phyloP scores from a whole-genome alignment of 495 filamentous ascomycete species.

The Penicillium pulvis region DNA sequence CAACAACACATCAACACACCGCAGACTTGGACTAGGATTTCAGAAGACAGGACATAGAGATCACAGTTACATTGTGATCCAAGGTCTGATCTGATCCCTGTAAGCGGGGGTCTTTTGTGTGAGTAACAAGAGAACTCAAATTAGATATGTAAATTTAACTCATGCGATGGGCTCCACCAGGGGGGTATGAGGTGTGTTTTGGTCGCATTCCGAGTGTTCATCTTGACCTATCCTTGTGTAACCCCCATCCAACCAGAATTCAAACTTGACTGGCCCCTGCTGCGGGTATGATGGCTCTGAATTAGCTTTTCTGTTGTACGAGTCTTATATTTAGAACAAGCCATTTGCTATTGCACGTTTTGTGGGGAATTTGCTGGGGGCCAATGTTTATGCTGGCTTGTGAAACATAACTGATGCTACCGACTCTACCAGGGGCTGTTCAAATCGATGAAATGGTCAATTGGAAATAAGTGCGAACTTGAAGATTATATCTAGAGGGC shows the following conservation, averaged over 20 bases:
- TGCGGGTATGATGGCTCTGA: neutral
- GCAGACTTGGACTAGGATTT: neutral
- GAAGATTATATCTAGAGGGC: no score
- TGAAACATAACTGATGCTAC: no score
- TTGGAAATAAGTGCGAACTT: no score
- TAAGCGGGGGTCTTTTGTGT: neutral
- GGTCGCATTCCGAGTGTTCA: neutral
- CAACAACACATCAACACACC: neutral
- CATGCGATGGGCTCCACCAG: neutral
- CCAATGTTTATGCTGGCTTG: no score
- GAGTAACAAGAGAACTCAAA: neutral
- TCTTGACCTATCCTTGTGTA: neutral
- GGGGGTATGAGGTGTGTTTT: neutral
- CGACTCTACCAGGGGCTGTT: no score
- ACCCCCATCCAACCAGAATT: neutral
- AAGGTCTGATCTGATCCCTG: neutral
- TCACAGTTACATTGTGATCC: neutral
- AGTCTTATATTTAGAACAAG: neutral
- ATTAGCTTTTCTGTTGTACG: neutral
- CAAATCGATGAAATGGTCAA: no score
- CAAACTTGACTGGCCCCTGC: neutral
- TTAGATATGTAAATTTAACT: neutral
- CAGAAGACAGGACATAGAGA: no score
- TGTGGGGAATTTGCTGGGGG: neutral
- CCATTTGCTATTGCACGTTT: neutral